Evolutionary conservation across 2,329 filamentous ascomycete species (phyloP), one percentile per base, ranked within the genome.

Genomic region (Chaetomiaceae sp.): DNA sequence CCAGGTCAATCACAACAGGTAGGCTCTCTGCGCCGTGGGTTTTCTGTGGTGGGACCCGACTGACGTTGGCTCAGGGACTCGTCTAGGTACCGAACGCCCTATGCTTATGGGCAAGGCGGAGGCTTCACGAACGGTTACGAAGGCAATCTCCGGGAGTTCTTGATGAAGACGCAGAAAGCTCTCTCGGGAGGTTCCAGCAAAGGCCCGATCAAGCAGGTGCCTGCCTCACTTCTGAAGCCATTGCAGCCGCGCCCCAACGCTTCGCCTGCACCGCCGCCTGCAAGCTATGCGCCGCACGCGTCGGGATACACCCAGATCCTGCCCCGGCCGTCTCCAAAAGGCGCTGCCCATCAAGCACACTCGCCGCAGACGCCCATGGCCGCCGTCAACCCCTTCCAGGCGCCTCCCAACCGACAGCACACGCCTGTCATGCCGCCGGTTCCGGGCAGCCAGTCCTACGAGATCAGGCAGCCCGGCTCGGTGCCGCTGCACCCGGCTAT

Each of bases 41-140:
- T 24, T 6, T 4, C 7, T 3, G 4, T 40, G 5, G 18, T 27
- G 6, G 6, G 10, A 35, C 50, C 34, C 24, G 6, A n/a, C 50
- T 65, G 51, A 62, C 39, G 8, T 38, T 11, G 20, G 4, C 29
- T 2, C 50, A 78, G 75, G 63, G 74, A 78, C 49, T 66, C 74
- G 6, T 68, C 71, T 7, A 73, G 73, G 44, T 82, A 83, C 49
- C 71, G 75, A 40, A 80, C 76, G 4, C 79, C 79, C 1, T 83
- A 83, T 57, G 70, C 79, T 1, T 83, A 83, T 57, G 70, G 74
- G 14, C 66, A 69, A 2, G 71, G 67, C 64, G 73, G 75, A 19
- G 79, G 78, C 0, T 81, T 81, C 54, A 78, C 74, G 27, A 82
- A 82, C 50, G 77, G 76, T 4, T 80, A 81, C 47, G 75, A 80